phyloP scores from a whole-genome alignment of 73 alveolate genomes.

The Tetrahymena thermophila region DNA sequence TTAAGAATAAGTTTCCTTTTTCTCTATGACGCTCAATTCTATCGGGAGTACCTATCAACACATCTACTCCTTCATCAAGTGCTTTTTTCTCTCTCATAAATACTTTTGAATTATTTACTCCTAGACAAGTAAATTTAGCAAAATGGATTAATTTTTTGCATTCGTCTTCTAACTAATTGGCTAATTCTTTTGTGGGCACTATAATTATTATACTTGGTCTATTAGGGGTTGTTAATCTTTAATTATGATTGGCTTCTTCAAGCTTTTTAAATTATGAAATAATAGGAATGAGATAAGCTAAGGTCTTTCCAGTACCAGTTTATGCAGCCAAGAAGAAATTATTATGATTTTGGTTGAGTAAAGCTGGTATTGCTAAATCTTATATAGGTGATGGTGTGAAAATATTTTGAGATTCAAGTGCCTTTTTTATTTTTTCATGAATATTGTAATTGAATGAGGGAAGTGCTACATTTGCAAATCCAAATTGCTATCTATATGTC shows the following conservation, averaged over 20 bases:
- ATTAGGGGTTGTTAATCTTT: background rate
- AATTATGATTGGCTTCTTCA: conserved; percentile 13
- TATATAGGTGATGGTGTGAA: conserved; percentile 13
- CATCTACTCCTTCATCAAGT: conserved; percentile 60
- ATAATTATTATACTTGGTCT: conserved; percentile 53
- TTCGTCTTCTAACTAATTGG: conserved; percentile 47
- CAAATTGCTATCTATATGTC: background rate
- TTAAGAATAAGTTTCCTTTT: conserved; percentile 31
- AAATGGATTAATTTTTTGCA: conserved; percentile 51
- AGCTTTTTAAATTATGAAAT: background rate
- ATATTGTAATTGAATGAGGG: conserved; percentile 19
- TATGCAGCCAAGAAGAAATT: conserved; percentile 17
- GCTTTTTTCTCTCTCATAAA: conserved; percentile 29
- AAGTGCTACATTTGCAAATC: conserved; percentile 2
- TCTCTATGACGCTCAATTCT: conserved; percentile 54
- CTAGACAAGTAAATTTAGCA: conserved; percentile 44
- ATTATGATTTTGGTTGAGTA: background rate
- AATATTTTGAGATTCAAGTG: background rate
- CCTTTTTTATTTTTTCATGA: conserved; percentile 2
- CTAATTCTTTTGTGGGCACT: conserved; percentile 73
- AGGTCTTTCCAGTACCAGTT: conserved; percentile 40
- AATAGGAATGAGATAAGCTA: conserved; percentile 26
- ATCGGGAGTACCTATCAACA: conserved; percentile 60
- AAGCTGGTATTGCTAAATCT: background rate
- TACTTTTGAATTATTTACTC: conserved; percentile 44